phyloP scores from a whole-genome alignment of 1,139 yeast species.

The Kodamaea suecica region DNA sequence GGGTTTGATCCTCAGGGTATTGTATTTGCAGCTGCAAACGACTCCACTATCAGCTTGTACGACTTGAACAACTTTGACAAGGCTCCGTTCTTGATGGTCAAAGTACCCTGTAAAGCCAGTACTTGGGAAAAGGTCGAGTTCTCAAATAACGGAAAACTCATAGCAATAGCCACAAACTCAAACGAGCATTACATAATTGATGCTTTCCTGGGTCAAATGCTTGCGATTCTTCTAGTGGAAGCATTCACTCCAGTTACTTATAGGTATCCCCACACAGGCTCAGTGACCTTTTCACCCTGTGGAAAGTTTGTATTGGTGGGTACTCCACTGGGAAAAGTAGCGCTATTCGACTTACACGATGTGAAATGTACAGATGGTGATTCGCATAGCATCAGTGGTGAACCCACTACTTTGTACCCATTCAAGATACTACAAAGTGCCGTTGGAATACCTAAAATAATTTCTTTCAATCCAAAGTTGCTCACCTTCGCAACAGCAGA shows the following conservation, averaged over 20 bases:
- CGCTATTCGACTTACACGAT: constrained; percentile 59
- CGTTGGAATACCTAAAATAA: constrained; percentile 53
- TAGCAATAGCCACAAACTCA: constrained; percentile 63
- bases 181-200: constrained; percentile 60
- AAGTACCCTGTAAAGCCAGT: constrained; percentile 23
- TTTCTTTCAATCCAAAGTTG: constrained; percentile 75
- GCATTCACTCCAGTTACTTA: constrained; percentile 22
- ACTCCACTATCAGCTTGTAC: constrained; percentile 51
- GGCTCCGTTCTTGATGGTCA: constrained; percentile 48
- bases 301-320: constrained; percentile 64
- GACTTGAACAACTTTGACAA: constrained; percentile 57
- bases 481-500: constrained; percentile 84
- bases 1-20: constrained; percentile 84
- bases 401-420: constrained; percentile 25
- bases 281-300: constrained; percentile 77
- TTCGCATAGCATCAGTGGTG: constrained; percentile 18
- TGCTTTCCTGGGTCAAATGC: constrained; percentile 62
- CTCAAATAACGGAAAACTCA: constrained; percentile 72
- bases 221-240: constrained; percentile 45
- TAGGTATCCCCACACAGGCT: constrained; percentile 54
- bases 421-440: constrained; percentile 23
- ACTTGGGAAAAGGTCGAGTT: constrained; percentile 74
- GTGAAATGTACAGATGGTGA: constrained; percentile 30
- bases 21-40: constrained; percentile 70
- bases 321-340: constrained; percentile 52